Base-by-base conservation (phyloP, 2,329 filamentous ascomycete genomes). In the Nemania sp. region DNA sequence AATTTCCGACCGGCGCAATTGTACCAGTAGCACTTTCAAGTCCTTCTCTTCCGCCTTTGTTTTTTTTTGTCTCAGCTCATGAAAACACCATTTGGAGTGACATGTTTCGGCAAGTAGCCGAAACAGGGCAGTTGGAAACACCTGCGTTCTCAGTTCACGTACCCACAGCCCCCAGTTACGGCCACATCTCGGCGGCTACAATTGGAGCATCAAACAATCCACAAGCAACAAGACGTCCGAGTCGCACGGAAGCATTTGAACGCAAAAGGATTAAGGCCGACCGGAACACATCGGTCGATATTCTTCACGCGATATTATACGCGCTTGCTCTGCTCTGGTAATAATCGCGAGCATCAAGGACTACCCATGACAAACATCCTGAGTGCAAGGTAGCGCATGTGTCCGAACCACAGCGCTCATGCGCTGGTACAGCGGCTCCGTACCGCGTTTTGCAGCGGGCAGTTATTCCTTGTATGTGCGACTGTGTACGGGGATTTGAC, bases 101-200 rank as follows among this genome's bases (percentile, higher is more conserved):
- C 41, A 55, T 51, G 53, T 51, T 52, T 41, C 49, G 26, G 52
- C 43, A 45, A 47, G 29, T 55, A 52, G 26, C 64, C 54, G 64
- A 65, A 59, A 70, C 60, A 67, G 51, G 8, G 47, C 43, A 45
- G 53, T 62, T 26, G 53, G 62, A 43, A 66, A 52, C 10, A 55
- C 45, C 52, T 32, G 24, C 18, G 22, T 38, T 29, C 52, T 52
- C 38, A 51, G 38, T 49, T 58, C 26, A 38, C 27, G 35, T 55
- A 66, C 43, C 43, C 59, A n/a, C 26, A 58, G 15, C 54, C 41
- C 45, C 53, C 29, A 61, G 18, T 27, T 47, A 66, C 68, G 70
- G 70, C 63, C 58, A 66, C 60, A 67, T 64, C 52, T 72, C 70
- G 70, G 70, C 59, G 62, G 32, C 61, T 62, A 61, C 55, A 26